Evolutionary conservation across 352 stramenopile genomes (phyloP).

Genomic region (Globisporangium spiculum): DNA sequence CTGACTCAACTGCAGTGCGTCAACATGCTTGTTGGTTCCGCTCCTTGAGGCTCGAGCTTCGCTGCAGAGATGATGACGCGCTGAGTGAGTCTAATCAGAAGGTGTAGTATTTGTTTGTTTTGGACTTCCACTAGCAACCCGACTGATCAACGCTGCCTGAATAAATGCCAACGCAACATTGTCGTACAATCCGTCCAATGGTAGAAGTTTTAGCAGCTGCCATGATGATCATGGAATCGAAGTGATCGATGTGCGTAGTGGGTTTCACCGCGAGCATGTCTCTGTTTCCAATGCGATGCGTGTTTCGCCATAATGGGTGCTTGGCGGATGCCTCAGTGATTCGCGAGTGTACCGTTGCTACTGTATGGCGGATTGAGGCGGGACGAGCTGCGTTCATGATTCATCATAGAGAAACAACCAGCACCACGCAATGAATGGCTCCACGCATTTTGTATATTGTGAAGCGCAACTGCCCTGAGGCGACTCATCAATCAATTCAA

Average conservation of each 20-base stretch:
- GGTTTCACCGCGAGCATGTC: background rate
- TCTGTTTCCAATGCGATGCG: background rate
- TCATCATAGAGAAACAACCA: too few relatives aligned
- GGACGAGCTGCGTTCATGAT: background rate
- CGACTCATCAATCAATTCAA: background rate
- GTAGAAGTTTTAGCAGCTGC: background rate
- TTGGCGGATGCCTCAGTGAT: background rate
- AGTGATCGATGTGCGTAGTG: background rate
- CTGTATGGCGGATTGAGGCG: background rate
- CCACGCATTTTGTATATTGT: background rate
- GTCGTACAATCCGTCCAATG: background rate
- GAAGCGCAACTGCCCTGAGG: background rate
- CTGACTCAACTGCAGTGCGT: background rate
- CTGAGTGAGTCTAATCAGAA: background rate
- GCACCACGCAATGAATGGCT: background rate
- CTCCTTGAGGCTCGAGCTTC: too few relatives aligned
- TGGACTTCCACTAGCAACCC: too few relatives aligned
- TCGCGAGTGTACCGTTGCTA: background rate
- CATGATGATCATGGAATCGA: background rate
- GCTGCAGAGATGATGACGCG: background rate
- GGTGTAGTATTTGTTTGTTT: too few relatives aligned
- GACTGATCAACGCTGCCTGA: background rate
- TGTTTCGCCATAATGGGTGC: background rate
- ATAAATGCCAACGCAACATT: background rate
- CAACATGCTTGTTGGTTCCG: too few relatives aligned